These are phyloP conservation scores for Globisporangium sylvaticum DNA, from an alignment of 352 stramenopile genomes.

Conservation along the genomic window DNA sequence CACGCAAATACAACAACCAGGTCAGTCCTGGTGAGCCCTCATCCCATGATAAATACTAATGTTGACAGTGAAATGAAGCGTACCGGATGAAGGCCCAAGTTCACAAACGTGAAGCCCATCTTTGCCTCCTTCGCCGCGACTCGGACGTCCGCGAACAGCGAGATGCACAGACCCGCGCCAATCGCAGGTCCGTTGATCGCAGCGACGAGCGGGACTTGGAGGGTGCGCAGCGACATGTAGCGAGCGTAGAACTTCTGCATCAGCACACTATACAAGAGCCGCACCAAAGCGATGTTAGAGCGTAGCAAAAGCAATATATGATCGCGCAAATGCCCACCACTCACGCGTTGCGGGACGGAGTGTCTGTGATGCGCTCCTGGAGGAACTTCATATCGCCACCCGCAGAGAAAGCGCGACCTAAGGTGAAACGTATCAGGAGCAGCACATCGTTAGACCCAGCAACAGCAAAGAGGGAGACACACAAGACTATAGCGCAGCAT, in stretches of 20 bases:
- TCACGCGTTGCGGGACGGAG: slow-evolving; percentile 71
- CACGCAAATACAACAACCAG: too few species aligned
- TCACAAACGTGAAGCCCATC: slow-evolving; percentile 87
- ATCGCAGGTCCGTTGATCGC: slow-evolving; percentile 86
- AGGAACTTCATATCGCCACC: slow-evolving; percentile 86
- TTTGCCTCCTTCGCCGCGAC: slow-evolving; percentile 62
- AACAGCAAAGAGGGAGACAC: not conserved
- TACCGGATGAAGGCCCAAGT: slow-evolving; percentile 78
- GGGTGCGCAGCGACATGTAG: slow-evolving; percentile 75
- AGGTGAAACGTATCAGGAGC: not conserved
- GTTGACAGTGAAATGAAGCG: not conserved
- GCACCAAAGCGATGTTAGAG: not conserved
- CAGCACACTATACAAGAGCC: slow-evolving; percentile 26
- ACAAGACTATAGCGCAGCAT: not conserved
- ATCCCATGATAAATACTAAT: not conserved
- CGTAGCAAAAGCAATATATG: not conserved
- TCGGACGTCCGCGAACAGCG: slow-evolving; percentile 80
- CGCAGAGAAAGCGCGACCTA: slow-evolving; percentile 76
- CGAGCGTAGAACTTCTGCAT: slow-evolving; percentile 85
- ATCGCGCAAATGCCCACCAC: not conserved
- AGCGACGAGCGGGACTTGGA: slow-evolving; percentile 80
- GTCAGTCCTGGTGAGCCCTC: not conserved
- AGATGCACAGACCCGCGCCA: slow-evolving; percentile 74
- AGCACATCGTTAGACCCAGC: not conserved
- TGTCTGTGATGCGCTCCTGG: slow-evolving; percentile 46